Conservation (phyloP, 2,329 filamentous ascomycete species). For the Neonectria faginata region DNA sequence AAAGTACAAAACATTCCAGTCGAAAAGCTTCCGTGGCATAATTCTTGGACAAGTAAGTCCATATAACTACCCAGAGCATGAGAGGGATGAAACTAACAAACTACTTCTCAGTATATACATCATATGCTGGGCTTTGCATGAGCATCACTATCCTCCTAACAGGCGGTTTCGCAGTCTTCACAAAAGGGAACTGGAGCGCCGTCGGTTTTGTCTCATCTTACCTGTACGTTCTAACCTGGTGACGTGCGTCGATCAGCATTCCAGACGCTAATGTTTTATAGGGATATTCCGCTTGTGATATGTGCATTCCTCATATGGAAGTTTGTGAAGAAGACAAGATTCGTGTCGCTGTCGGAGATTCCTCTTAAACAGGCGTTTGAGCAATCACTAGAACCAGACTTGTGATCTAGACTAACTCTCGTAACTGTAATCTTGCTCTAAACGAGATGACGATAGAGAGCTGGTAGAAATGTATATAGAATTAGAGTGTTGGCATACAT, state of each 20-base stretch:
- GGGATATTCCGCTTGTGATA: conserved; percentile 70
- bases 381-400: conserved; percentile 1
- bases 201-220: conserved; percentile 71
- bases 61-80: too few relatives aligned
- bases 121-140: conserved; percentile 69
- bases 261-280: conserved; percentile 44
- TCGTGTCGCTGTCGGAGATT: conserved; percentile 63
- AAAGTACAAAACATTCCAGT: conserved; percentile 65
- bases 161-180: conserved; percentile 74
- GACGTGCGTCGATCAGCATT: conserved; percentile 6
- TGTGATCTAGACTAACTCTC: neutral
- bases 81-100: conserved; percentile 3
- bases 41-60: conserved; percentile 70
- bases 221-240: conserved; percentile 58
- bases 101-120: conserved; percentile 65
- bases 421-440: neutral
- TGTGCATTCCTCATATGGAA: conserved; percentile 73
- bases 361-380: conserved; percentile 63
- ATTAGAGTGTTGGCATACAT: neutral
- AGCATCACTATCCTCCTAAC: conserved; percentile 76
- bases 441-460: neutral
- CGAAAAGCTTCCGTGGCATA: conserved; percentile 69
- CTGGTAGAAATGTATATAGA: neutral
- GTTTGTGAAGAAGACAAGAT: conserved; percentile 70
- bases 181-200: conserved; percentile 67